These are phyloP conservation scores for Vaccinium darrowii DNA, from an alignment of 148 eudicot genomes.

Conservation along the genomic window DNA sequence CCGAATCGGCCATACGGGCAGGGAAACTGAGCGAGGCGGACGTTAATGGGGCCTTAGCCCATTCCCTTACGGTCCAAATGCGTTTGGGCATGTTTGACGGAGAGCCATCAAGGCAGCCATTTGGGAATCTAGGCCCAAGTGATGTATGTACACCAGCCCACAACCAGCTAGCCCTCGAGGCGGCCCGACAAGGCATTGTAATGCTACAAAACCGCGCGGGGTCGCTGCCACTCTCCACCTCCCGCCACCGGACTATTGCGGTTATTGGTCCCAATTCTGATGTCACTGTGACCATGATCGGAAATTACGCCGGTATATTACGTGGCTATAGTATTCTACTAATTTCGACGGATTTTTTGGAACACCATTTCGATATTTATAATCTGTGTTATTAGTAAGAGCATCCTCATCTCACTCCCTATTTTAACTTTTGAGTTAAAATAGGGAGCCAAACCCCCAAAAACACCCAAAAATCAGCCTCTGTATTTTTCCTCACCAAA, in stretches of 20 bases:
- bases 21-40: slow-evolving; percentile 63
- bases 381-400: too few species aligned
- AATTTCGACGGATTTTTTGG: neutral
- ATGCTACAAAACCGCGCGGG: slow-evolving; percentile 53
- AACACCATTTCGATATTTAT: neutral
- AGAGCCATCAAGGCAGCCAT: slow-evolving; percentile 57
- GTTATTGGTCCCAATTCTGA: slow-evolving; percentile 65
- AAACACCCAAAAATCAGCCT: too few species aligned
- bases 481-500: too few species aligned
- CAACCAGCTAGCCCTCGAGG: slow-evolving; percentile 72
- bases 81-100: slow-evolving; percentile 96
- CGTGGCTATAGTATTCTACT: neutral
- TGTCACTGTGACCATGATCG: slow-evolving; percentile 51
- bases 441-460: too few species aligned
- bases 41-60: slow-evolving; percentile 66
- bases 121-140: slow-evolving; percentile 58
- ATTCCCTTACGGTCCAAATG: slow-evolving; percentile 70
- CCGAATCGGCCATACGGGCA: slow-evolving; percentile 55
- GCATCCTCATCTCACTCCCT: too few species aligned
- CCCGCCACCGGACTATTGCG: slow-evolving; percentile 38
- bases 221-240: slow-evolving; percentile 57
- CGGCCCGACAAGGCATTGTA: slow-evolving; percentile 91
- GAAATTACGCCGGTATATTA: slow-evolving; percentile 42
- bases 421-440: too few species aligned
- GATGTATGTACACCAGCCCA: slow-evolving; percentile 74